A percentile compares a stretch with the other conserved stretches of the same genome.
Conservation (phyloP, 2,329 filamentous ascomycete genomes). For the Fusarium pseudoanthophilum region DNA sequence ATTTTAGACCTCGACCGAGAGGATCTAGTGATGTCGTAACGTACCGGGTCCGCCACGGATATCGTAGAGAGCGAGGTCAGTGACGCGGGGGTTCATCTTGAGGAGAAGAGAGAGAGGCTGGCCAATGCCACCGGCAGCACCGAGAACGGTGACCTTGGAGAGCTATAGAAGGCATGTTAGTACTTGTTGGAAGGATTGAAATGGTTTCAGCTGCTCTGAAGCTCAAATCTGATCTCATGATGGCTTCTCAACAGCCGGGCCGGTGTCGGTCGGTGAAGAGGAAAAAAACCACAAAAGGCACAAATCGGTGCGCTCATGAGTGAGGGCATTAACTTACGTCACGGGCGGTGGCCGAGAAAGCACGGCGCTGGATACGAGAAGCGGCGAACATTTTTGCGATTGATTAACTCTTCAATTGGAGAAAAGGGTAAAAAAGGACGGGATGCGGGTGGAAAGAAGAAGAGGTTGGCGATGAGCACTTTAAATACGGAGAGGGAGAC, state of each 20-base stretch:
- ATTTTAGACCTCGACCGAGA: background rate
- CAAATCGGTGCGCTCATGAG: conserved; percentile 13
- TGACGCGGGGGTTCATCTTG: conserved; percentile 97
- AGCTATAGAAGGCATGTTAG: conserved; percentile 65
- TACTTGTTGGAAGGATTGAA: background rate
- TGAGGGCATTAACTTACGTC: conserved; percentile 66
- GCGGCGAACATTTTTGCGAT: conserved; percentile 75
- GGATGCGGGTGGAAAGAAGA: conserved; percentile 36
- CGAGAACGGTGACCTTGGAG: conserved; percentile 97
- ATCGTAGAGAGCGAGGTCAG: conserved; percentile 96
- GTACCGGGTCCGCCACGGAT: conserved; percentile 92
- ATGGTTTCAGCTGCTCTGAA: background rate
- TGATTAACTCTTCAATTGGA: conserved; percentile 38
- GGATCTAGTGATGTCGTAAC: conserved; percentile 47
- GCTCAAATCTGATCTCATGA: background rate
- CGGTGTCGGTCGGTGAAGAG: conserved; percentile 35
- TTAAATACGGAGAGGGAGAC: conserved; percentile 41
- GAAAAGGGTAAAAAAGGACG: conserved; percentile 40
- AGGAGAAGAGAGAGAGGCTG: conserved; percentile 97
- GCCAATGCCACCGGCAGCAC: conserved; percentile 97
- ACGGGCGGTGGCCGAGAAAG: conserved; percentile 82
- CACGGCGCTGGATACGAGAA: conserved; percentile 76
- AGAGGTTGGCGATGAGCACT: conserved; percentile 40
- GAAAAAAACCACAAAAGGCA: conserved; percentile 16
- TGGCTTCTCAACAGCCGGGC: conserved; percentile 17